Percentiles rank a stretch among this genome's conserved stretches.
phyloP scores from a whole-genome alignment of 441 rosid species.

The Pelargonium hybrid region DNA sequence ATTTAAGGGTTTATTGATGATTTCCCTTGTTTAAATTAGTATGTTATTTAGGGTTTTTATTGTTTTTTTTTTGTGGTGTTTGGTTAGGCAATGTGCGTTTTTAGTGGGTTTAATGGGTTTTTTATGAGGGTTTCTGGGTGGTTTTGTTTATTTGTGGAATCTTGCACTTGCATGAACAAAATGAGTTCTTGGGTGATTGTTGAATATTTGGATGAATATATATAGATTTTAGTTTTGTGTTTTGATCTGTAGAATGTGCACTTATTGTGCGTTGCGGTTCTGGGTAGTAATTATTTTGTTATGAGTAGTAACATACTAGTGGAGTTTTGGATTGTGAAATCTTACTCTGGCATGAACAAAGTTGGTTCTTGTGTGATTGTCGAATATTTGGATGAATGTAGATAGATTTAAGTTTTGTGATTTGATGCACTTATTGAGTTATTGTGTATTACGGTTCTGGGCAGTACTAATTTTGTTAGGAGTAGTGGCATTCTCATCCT shows the following conservation, averaged over 20 bases:
- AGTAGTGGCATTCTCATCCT: not conserved
- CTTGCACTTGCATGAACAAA: not conserved
- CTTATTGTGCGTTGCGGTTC: not conserved
- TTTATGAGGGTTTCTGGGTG: too few relatives aligned
- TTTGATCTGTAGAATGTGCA: too few relatives aligned
- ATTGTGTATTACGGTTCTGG: not conserved
- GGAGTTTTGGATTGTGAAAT: too few relatives aligned
- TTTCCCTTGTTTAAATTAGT: not conserved
- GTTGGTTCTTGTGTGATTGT: not conserved
- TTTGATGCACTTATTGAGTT: too few relatives aligned
- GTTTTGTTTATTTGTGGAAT: too few relatives aligned
- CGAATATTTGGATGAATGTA: not conserved
- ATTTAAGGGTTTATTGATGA: not conserved
- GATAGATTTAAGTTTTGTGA: not conserved
- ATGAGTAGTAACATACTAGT: not conserved
- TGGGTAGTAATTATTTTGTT: not conserved
- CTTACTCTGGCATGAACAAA: not conserved
- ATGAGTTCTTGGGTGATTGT: not conserved
- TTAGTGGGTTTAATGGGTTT: too few relatives aligned
- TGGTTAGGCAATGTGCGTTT: too few relatives aligned
- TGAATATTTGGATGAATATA: not conserved
- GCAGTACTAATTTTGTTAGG: not conserved
- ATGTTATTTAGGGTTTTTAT: not conserved
- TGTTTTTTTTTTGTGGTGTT: too few relatives aligned
- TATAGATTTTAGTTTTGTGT: not conserved